phyloP scores from a whole-genome alignment of 306 rosid genomes.

The Prunus mume region DNA sequence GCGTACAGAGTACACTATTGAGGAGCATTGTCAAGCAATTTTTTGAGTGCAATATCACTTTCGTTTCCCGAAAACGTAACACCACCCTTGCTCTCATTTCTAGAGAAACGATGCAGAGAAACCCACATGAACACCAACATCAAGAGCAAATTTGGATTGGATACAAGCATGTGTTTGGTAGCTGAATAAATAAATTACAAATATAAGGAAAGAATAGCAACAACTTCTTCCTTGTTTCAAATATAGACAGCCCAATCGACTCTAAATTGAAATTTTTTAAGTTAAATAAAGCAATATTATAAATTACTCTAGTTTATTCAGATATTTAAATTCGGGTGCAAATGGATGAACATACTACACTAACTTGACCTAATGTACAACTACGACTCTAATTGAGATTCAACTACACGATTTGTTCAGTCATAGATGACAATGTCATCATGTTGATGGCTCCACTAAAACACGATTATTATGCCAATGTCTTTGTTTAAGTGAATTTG shows the following conservation, averaged over 20 bases:
- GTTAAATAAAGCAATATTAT: no score
- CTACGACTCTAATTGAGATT: no score
- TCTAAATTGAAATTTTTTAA: no score
- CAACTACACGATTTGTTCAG: no score
- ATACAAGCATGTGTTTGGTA: background rate
- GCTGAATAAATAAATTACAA: no score
- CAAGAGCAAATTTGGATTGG: background rate
- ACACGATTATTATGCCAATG: no score
- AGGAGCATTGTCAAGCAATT: background rate
- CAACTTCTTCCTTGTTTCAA: background rate
- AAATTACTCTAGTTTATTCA: no score
- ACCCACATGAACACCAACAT: background rate
- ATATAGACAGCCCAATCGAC: background rate
- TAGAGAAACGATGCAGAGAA: background rate
- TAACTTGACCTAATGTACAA: no score
- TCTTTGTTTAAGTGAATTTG: background rate
- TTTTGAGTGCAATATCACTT: background rate
- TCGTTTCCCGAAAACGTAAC: background rate
- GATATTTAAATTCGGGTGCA: no score
- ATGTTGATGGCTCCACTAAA: no score
- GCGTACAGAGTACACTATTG: no score
- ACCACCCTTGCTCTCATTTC: background rate
- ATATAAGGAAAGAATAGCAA: background rate
- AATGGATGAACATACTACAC: rapidly evolving
- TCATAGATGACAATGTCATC: no score